These are phyloP conservation scores for Blastomyces gilchristii DNA, from an alignment of 2,329 filamentous ascomycete genomes.

Conservation along the genomic window DNA sequence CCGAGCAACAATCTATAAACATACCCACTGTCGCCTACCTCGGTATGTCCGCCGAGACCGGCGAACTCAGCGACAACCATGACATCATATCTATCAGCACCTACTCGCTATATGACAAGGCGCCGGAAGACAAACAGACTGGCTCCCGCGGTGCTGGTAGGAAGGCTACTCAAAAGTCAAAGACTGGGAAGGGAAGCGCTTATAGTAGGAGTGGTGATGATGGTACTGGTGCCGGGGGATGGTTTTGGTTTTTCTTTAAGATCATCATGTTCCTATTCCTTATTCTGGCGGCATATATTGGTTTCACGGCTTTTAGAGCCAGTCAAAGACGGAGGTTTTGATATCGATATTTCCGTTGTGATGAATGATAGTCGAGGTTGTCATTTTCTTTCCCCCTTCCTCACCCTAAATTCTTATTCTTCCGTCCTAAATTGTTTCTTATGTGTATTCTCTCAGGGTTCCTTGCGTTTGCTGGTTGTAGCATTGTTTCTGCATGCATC, in stretches of 20 bases:
- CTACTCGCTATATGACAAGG: conserved; percentile 73
- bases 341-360: conserved; percentile 5
- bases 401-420: not conserved
- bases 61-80: conserved; percentile 94
- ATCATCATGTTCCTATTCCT: conserved; percentile 62
- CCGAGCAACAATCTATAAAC: conserved; percentile 55
- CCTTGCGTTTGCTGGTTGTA: not conserved
- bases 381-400: not conserved
- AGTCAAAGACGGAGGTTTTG: conserved; percentile 37
- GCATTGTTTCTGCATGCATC: not conserved
- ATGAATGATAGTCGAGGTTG: not conserved
- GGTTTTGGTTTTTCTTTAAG: conserved; percentile 71
- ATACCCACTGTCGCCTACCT: conserved; percentile 64
- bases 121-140: conserved; percentile 21
- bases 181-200: conserved; percentile 17
- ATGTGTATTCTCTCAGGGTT: not conserved
- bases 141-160: conserved; percentile 19
- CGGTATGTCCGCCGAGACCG: conserved; percentile 65
- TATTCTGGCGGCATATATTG: conserved; percentile 67
- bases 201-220: conserved; percentile 8
- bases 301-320: conserved; percentile 71
- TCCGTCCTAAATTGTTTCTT: not conserved
- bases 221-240: conserved; percentile 38
- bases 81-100: conserved; percentile 83
- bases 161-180: conserved; percentile 19